These are phyloP conservation scores for Eutrema salsugineum DNA, from an alignment of 441 rosid species.

Conservation along the genomic window DNA sequence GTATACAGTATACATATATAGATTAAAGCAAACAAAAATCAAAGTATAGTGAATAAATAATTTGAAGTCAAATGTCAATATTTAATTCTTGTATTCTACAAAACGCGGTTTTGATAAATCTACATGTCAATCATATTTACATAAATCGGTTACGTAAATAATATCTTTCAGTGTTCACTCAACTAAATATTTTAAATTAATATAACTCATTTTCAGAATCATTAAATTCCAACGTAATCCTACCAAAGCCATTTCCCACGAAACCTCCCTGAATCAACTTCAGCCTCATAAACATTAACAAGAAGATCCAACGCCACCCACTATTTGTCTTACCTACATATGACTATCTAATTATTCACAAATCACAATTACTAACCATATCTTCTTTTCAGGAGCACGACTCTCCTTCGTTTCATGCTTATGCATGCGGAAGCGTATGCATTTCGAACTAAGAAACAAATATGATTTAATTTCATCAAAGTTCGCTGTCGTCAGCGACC, in stretches of 20 bases:
- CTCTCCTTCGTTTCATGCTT: no score
- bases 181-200: no score
- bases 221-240: neutral
- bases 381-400: no score
- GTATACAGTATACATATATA: neutral
- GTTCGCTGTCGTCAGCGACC: no score
- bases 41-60: neutral
- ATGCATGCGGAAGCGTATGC: no score
- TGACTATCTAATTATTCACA: no score
- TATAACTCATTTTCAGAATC: neutral
- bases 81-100: neutral
- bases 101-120: conserved; percentile 8
- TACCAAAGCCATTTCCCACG: neutral
- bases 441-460: no score
- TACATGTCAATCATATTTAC: neutral
- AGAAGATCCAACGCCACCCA: neutral
- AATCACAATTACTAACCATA: no score
- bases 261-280: neutral
- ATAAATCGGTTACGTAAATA: no score
- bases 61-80: neutral
- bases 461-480: no score
- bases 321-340: neutral
- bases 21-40: neutral
- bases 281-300: neutral
- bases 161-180: no score